Evolutionary conservation across 495 filamentous ascomycete species (phyloP).

Genomic region (Aspergillus diversus): DNA sequence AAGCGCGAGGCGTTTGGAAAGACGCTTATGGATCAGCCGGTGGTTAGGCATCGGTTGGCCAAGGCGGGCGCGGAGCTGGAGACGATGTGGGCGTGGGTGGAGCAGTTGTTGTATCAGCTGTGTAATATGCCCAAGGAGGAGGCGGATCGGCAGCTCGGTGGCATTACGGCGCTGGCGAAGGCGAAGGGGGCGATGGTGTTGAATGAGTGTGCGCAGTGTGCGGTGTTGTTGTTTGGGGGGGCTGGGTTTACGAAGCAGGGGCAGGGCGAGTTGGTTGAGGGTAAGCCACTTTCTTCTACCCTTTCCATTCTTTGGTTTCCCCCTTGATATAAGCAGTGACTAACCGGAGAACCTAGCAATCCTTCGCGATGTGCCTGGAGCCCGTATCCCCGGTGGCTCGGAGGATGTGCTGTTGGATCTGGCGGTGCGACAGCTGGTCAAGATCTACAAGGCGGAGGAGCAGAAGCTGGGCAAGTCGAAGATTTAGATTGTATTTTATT

Average conservation of each 20-base stretch:
- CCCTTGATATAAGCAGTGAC: slow-evolving; percentile 21
- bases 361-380: slow-evolving; percentile 65
- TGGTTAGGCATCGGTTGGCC: slow-evolving; percentile 72
- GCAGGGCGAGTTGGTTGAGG: slow-evolving; percentile 71
- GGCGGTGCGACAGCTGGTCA: slow-evolving; percentile 70
- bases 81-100: slow-evolving; percentile 72
- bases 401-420: slow-evolving; percentile 79
- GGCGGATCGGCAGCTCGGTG: slow-evolving; percentile 67
- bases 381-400: slow-evolving; percentile 68
- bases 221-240: slow-evolving; percentile 72
- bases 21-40: slow-evolving; percentile 71
- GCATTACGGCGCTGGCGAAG: slow-evolving; percentile 70
- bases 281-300: slow-evolving; percentile 38
- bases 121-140: slow-evolving; percentile 62
- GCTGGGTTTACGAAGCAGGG: slow-evolving; percentile 71
- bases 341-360: slow-evolving; percentile 48
- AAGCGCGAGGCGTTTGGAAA: slow-evolving; percentile 79
- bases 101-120: slow-evolving; percentile 75
- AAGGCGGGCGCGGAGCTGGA: slow-evolving; percentile 72
- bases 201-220: slow-evolving; percentile 68
- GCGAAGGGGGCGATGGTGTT: slow-evolving; percentile 71
- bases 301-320: too few relatives aligned
- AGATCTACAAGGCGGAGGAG: slow-evolving; percentile 67
- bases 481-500: slow-evolving; percentile 28
- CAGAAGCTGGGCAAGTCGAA: slow-evolving; percentile 58